Evolutionary conservation across 306 rosid species (phyloP).

Genomic region (Coriaria nepalensis): DNA sequence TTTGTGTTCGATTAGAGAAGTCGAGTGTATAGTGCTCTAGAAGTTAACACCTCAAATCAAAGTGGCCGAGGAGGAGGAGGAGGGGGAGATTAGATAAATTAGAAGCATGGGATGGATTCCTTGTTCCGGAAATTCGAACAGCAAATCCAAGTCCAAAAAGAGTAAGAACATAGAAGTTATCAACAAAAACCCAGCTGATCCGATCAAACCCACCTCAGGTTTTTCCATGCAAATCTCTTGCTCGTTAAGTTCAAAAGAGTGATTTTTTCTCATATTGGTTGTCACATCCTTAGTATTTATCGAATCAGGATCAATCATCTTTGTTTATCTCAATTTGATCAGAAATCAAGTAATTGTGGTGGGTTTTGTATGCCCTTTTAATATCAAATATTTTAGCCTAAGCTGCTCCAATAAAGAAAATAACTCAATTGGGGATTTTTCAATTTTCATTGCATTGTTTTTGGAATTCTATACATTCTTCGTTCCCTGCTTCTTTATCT

Average conservation of each 20-base stretch:
- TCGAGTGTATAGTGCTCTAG: conserved; percentile 6
- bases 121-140: conserved; percentile 55
- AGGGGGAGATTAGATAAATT: background rate
- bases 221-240: background rate
- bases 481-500: conserved; percentile 1
- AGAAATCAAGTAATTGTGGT: conserved; percentile 9
- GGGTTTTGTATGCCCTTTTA: conserved; percentile 15
- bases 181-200: conserved; percentile 29
- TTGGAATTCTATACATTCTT: background rate
- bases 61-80: conserved; percentile 3
- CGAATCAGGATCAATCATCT: conserved; percentile 2
- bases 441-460: background rate
- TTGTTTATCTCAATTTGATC: conserved; percentile 9
- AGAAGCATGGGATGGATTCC: conserved; percentile 77
- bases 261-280: background rate
- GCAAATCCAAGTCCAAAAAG: conserved; percentile 36
- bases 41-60: background rate
- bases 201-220: conserved; percentile 56
- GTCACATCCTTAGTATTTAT: background rate
- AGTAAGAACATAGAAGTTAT: conserved; percentile 29
- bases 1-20: conserved; percentile 16
- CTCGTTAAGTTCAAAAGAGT: background rate
- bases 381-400: background rate
- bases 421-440: background rate
- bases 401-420: background rate